Conservation (phyloP, 1,284 basidiomycete species). For the Austroboletus novae-zelandiae region DNA sequence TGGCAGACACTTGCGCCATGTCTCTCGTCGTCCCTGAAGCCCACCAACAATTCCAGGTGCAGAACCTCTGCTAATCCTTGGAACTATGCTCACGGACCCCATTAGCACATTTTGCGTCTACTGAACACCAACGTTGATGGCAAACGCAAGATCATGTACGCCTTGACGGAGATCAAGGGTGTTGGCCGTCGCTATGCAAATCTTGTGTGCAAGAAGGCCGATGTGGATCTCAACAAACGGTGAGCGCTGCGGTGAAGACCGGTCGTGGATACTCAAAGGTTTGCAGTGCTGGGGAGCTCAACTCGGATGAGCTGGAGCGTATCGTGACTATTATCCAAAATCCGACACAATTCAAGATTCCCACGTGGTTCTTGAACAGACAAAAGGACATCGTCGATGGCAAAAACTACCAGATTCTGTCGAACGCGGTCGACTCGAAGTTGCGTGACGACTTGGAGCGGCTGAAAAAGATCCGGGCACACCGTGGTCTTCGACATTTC, state of each 20-base stretch:
- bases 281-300: conserved; percentile 85
- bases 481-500: conserved; percentile 97
- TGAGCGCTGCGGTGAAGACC: conserved; percentile 41
- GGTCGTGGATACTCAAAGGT: conserved; percentile 1
- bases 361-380: conserved; percentile 99
- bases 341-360: conserved; percentile 99
- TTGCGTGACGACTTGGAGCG: conserved; percentile 98
- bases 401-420: conserved; percentile 95
- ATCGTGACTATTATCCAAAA: conserved; percentile 99
- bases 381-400: conserved; percentile 98
- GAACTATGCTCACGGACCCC: conserved; percentile 5
- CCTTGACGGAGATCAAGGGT: conserved; percentile 99
- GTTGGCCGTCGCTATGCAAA: conserved; percentile 99
- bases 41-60: conserved; percentile 90
- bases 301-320: conserved; percentile 97
- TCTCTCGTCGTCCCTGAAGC: conserved; percentile 92
- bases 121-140: conserved; percentile 99
- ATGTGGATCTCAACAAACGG: conserved; percentile 99
- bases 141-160: conserved; percentile 98
- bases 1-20: conserved; percentile 48
- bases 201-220: conserved; percentile 99
- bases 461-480: conserved; percentile 99
- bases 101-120: conserved; percentile 93
- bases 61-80: neutral
- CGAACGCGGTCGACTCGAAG: conserved; percentile 98